Conservation (phyloP, 352 stramenopile species). For the Pythium graminicola region DNA sequence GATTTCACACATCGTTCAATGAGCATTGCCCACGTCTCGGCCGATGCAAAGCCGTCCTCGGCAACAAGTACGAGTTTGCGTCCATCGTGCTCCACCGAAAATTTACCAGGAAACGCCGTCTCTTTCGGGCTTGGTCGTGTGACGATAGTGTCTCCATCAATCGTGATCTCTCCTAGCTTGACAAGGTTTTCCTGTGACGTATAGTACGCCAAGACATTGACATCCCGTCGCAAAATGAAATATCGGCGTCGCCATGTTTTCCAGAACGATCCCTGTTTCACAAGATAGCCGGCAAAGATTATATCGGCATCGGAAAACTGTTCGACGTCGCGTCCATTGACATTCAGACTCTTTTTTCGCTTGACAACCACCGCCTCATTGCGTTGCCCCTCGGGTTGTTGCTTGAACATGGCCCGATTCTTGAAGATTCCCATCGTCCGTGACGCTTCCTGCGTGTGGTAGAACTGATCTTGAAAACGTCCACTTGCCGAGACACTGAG, state of each 20-base stretch:
- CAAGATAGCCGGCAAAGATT: conserved; percentile 64
- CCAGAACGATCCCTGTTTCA: conserved; percentile 87
- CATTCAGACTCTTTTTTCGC: conserved; percentile 51
- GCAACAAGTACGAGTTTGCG: conserved; percentile 71
- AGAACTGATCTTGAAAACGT: conserved; percentile 83
- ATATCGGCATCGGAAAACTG: conserved; percentile 85
- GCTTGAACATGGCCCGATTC: conserved; percentile 64
- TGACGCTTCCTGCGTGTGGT: conserved; percentile 72
- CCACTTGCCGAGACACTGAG: conserved; percentile 77
- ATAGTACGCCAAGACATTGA: conserved; percentile 77
- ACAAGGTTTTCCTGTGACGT: conserved; percentile 64
- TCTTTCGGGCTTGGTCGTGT: conserved; percentile 38
- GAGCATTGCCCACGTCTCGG: conserved; percentile 58
- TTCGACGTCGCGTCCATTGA: conserved; percentile 72
- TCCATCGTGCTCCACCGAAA: conserved; percentile 57
- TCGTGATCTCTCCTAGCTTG: conserved; percentile 70
- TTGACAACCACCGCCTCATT: conserved; percentile 23
- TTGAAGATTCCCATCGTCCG: conserved; percentile 75
- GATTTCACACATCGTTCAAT: conserved; percentile 48
- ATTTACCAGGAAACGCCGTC: conserved; percentile 43
- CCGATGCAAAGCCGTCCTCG: conserved; percentile 41
- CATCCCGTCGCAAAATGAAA: conserved; percentile 74
- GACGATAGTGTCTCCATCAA: conserved; percentile 62
- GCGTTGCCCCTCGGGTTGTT: conserved; percentile 22
- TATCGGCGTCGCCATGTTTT: conserved; percentile 78